These are phyloP conservation scores for Mortierella polycephala DNA, from an alignment of 371 early-diverging fungal species.

Conservation along the genomic window DNA sequence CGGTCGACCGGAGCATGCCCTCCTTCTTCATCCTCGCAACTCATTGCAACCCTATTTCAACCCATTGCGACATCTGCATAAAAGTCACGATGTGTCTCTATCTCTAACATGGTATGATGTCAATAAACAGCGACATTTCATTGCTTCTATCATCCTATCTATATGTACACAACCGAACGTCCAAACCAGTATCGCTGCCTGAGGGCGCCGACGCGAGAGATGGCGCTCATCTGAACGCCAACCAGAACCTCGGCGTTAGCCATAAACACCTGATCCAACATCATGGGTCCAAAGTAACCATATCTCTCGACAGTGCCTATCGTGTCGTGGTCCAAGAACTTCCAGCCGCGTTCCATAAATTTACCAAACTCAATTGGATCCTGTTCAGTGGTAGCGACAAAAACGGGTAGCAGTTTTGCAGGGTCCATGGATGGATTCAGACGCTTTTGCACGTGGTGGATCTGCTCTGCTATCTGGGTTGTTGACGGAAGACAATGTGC, in stretches of 20 bases:
- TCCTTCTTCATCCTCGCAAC: neutral
- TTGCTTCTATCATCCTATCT: neutral
- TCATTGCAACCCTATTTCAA: neutral
- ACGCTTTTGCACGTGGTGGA: constrained; percentile 13
- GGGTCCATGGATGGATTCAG: constrained; percentile 16
- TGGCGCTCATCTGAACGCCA: constrained; percentile 45
- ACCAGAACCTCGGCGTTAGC: constrained; percentile 41
- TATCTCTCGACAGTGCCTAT: constrained; percentile 28
- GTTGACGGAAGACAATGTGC: constrained; percentile 38
- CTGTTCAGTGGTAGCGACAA: constrained; percentile 46
- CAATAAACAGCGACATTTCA: neutral
- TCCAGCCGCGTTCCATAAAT: constrained; percentile 33
- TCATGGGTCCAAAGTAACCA: constrained; percentile 53
- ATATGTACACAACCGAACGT: constrained; percentile 36
- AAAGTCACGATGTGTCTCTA: too few relatives aligned
- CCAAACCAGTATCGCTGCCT: constrained; percentile 43
- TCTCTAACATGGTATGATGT: too few relatives aligned
- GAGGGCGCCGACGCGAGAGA: constrained; percentile 45
- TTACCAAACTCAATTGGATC: constrained; percentile 24
- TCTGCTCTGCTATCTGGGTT: constrained; percentile 7
- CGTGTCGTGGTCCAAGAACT: constrained; percentile 26
- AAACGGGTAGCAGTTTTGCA: constrained; percentile 23
- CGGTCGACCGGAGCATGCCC: too few relatives aligned
- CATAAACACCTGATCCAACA: constrained; percentile 47
- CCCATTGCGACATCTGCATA: too few relatives aligned